Conservation (phyloP, 345 rosid genomes). For the Linum tenue region DNA sequence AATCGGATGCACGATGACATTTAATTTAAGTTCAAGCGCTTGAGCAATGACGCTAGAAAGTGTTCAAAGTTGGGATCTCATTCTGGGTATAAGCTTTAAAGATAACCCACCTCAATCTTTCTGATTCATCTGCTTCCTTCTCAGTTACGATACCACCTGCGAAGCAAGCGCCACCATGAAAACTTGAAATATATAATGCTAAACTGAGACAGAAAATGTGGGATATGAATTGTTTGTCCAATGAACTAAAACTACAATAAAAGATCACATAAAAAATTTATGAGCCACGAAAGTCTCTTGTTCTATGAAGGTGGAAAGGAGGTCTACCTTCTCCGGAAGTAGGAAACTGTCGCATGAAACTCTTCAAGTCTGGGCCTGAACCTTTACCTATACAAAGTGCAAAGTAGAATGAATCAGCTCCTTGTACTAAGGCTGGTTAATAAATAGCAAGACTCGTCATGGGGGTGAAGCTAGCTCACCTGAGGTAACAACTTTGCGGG, state of each 20-base stretch:
- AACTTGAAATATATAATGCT: not conserved
- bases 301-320: slow-evolving; percentile 3
- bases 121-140: slow-evolving; percentile 32
- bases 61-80: not conserved
- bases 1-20: not conserved
- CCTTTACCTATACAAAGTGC: slow-evolving; percentile 39
- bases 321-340: slow-evolving; percentile 47
- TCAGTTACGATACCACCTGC: slow-evolving; percentile 34
- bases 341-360: slow-evolving; percentile 78
- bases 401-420: slow-evolving; percentile 3
- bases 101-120: slow-evolving; percentile 34
- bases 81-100: slow-evolving; percentile 3
- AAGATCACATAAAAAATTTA: not conserved
- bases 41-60: not conserved
- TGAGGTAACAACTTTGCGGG: slow-evolving; percentile 30
- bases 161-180: slow-evolving; percentile 12
- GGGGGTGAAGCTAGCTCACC: slow-evolving; percentile 24
- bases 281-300: not conserved
- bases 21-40: not conserved
- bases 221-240: slow-evolving; percentile 8
- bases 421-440: not conserved
- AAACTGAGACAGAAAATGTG: not conserved
- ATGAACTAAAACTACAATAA: not conserved
- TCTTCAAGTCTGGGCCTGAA: slow-evolving; percentile 75
- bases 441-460: not conserved